These are phyloP conservation scores for Fusarium mexicanum DNA, from an alignment of 2,329 filamentous ascomycete species.

Conservation along the genomic window DNA sequence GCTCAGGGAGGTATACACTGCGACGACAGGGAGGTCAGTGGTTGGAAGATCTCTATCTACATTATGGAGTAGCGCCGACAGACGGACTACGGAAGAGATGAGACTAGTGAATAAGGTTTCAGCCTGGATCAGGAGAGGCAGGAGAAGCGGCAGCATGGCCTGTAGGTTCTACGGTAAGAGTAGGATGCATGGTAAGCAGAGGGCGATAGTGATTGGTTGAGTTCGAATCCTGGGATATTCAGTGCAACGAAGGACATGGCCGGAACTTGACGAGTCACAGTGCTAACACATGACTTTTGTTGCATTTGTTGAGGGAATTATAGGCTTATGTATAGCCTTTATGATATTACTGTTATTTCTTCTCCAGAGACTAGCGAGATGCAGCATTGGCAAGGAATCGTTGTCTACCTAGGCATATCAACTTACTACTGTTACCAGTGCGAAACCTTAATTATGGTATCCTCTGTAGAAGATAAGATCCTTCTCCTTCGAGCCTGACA, in stretches of 20 bases:
- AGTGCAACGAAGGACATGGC: fast-evolving
- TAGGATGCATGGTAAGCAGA: neutral
- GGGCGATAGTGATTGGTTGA: neutral
- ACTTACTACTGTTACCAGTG: too few species aligned
- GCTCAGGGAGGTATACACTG: fast-evolving
- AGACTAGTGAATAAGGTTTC: neutral
- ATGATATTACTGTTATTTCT: neutral
- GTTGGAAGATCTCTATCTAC: fast-evolving
- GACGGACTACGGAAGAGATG: too few species aligned
- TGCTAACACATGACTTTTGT: fast-evolving
- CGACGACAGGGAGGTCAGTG: neutral
- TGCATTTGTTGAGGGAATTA: fast-evolving
- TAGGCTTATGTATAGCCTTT: fast-evolving
- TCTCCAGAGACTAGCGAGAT: neutral
- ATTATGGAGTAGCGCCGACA: neutral
- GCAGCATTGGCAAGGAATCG: fast-evolving
- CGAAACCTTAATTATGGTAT: fast-evolving
- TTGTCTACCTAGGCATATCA: fast-evolving
- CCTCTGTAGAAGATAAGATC: fast-evolving
- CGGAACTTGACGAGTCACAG: neutral
- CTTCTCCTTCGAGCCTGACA: fast-evolving
- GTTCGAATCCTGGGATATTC: neutral
- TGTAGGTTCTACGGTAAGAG: neutral
- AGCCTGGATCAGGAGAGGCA: fast-evolving
- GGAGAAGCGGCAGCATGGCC: neutral